Evolutionary conservation across 2,329 filamentous ascomycete species (phyloP).

Genomic region (Fusarium clavum): DNA sequence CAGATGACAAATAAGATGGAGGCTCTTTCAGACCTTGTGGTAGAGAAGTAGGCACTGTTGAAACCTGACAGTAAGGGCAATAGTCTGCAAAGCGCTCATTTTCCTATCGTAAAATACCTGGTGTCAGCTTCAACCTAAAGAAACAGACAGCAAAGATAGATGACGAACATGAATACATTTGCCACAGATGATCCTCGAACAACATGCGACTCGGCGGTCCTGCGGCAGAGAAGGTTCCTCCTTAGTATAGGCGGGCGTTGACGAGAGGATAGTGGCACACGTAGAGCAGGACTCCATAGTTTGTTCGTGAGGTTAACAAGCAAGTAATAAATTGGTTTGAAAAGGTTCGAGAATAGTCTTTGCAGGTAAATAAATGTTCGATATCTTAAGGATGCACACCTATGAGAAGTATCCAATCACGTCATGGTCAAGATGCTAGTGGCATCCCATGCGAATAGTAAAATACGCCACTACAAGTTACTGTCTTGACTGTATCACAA

Average conservation of each 20-base stretch:
- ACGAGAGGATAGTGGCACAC: conserved; percentile 71
- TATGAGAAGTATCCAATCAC: conserved; percentile 42
- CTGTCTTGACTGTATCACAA: not conserved
- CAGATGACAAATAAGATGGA: conserved; percentile 68
- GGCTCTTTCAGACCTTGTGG: conserved; percentile 75
- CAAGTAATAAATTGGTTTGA: not conserved
- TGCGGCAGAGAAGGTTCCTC: conserved; percentile 65
- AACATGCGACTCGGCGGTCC: conserved; percentile 75
- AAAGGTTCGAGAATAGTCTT: conserved; percentile 4
- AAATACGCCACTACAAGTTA: conserved; percentile 29
- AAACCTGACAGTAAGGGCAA: conserved; percentile 83
- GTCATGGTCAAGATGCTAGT: conserved; percentile 42
- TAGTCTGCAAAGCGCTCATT: conserved; percentile 75
- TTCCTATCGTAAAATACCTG: conserved; percentile 52
- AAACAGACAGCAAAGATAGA: not conserved
- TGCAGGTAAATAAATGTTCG: conserved; percentile 8
- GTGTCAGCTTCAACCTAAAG: conserved; percentile 21
- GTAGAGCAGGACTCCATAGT: conserved; percentile 72
- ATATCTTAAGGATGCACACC: conserved; percentile 15
- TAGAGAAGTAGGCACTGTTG: conserved; percentile 65
- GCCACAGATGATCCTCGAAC: conserved; percentile 76
- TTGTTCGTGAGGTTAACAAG: conserved; percentile 1
- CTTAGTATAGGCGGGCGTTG: conserved; percentile 66
- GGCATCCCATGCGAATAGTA: conserved; percentile 2
- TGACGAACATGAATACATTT: conserved; percentile 71